These are phyloP conservation scores for Coemansia furcata DNA, from an alignment of 192 early-diverging fungal genomes.

Conservation along the genomic window DNA sequence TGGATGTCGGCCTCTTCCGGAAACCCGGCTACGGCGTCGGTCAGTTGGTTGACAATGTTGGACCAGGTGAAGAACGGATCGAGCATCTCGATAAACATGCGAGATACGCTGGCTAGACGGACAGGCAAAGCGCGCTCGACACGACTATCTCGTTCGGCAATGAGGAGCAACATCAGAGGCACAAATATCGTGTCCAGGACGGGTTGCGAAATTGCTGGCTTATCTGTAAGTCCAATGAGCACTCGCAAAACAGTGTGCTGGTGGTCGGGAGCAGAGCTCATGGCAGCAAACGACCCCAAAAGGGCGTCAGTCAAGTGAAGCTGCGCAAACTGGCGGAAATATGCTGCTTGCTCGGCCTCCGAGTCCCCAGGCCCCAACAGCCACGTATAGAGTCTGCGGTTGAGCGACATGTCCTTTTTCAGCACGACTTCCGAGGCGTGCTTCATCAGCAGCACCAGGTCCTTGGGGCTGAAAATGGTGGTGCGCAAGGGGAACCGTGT, in stretches of 20 bases:
- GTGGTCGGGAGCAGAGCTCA: slow-evolving; percentile 20
- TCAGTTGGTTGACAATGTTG: slow-evolving; percentile 59
- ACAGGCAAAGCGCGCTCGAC: slow-evolving; percentile 17
- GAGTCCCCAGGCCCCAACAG: slow-evolving; percentile 61
- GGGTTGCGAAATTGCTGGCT: slow-evolving; percentile 76
- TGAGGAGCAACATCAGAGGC: slow-evolving; percentile 68
- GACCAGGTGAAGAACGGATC: slow-evolving; percentile 84
- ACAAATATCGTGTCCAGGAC: slow-evolving; percentile 71
- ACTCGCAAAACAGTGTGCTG: slow-evolving; percentile 69
- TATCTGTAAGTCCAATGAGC: slow-evolving; percentile 83
- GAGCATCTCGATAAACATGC: slow-evolving; percentile 89
- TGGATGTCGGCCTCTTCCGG: not conserved
- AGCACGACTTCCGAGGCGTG: slow-evolving; percentile 79
- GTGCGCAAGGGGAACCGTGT: slow-evolving; percentile 36
- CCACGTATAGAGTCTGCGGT: slow-evolving; percentile 90
- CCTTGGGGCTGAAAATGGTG: slow-evolving; percentile 60
- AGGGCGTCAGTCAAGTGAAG: slow-evolving; percentile 57
- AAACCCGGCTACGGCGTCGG: slow-evolving; percentile 42
- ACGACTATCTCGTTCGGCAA: slow-evolving; percentile 45
- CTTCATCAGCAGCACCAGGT: slow-evolving; percentile 65
- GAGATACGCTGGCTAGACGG: slow-evolving; percentile 75
- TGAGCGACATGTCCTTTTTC: slow-evolving; percentile 92
- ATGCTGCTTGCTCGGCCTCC: slow-evolving; percentile 51
- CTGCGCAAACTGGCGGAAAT: slow-evolving; percentile 60
- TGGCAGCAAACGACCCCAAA: slow-evolving; percentile 54